These are phyloP conservation scores for Gossypium laxum DNA, from an alignment of 441 rosid species.

Conservation along the genomic window DNA sequence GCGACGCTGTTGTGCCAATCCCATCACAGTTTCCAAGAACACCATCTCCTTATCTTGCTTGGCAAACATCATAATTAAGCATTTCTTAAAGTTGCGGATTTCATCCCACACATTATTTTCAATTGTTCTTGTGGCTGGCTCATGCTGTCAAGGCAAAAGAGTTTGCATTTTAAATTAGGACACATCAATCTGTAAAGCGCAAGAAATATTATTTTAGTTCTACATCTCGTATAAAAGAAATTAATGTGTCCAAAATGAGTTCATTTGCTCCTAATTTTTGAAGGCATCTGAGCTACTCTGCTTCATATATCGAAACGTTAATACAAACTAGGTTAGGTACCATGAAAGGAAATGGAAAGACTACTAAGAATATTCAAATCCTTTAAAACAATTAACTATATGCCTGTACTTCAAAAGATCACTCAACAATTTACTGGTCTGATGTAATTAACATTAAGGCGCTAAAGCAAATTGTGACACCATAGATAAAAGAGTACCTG, in stretches of 20 bases:
- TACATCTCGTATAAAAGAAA: not conserved
- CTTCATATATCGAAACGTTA: not conserved
- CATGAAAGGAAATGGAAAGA: not conserved
- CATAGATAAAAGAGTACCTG: constrained; percentile 37
- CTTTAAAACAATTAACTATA: not conserved
- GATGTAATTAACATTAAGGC: not conserved
- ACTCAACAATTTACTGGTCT: not conserved
- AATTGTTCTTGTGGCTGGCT: constrained; percentile 54
- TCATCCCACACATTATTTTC: constrained; percentile 78
- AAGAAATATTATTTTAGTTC: not conserved
- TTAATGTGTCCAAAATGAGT: not conserved
- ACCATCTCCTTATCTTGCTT: constrained; percentile 72
- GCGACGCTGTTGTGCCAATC: constrained; percentile 61
- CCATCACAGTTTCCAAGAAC: constrained; percentile 81
- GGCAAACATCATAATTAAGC: constrained; percentile 81
- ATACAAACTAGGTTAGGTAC: not conserved
- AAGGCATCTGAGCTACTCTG: not conserved
- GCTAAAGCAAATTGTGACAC: not conserved
- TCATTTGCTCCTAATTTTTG: not conserved
- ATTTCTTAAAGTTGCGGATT: constrained; percentile 84
- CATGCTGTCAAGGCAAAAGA: constrained; percentile 45
- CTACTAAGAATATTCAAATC: not conserved
- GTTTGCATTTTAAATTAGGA: not conserved
- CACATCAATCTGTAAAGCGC: not conserved
- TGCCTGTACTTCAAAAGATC: not conserved